phyloP scores from a whole-genome alignment of 768 basidiomycete genomes.

The Tephrocybe rancida region DNA sequence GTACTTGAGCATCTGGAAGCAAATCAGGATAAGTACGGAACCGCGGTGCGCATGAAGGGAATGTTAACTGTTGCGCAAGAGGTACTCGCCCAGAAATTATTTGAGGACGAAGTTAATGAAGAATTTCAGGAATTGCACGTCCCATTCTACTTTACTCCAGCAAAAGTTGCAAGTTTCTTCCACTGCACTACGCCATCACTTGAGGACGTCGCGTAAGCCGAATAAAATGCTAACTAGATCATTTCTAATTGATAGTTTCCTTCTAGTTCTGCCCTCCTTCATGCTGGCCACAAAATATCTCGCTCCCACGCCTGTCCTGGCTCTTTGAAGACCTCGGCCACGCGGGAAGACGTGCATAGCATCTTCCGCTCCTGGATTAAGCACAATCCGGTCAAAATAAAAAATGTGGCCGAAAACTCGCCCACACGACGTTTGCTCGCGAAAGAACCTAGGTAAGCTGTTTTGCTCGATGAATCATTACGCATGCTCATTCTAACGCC shows the following conservation, averaged over 20 bases:
- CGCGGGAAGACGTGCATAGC: constrained; percentile 72
- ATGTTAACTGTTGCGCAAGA: constrained; percentile 93
- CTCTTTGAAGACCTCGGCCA: constrained; percentile 88
- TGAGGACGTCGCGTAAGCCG: constrained; percentile 71
- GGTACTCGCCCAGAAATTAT: constrained; percentile 38
- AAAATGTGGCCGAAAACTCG: constrained; percentile 76
- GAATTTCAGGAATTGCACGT: constrained; percentile 64
- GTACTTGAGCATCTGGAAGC: constrained; percentile 74
- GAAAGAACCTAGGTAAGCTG: constrained; percentile 62
- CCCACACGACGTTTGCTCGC: constrained; percentile 71
- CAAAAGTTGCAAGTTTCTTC: constrained; percentile 77
- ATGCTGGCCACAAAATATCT: constrained; percentile 83
- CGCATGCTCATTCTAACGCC: constrained; percentile 6
- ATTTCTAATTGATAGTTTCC: neutral
- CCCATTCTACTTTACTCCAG: constrained; percentile 90
- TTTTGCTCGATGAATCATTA: neutral
- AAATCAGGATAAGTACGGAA: constrained; percentile 71
- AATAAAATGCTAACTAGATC: neutral
- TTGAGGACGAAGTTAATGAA: neutral
- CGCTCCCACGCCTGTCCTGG: constrained; percentile 91
- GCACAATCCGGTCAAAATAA: constrained; percentile 77
- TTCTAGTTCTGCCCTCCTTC: constrained; percentile 81
- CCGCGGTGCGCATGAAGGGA: constrained; percentile 85
- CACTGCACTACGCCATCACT: constrained; percentile 80
- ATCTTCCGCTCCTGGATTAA: constrained; percentile 87